Evolutionary conservation across 495 filamentous ascomycete species (phyloP), one percentile per base, ranked within the genome.

Genomic region (Hypoxylon fragiforme): DNA sequence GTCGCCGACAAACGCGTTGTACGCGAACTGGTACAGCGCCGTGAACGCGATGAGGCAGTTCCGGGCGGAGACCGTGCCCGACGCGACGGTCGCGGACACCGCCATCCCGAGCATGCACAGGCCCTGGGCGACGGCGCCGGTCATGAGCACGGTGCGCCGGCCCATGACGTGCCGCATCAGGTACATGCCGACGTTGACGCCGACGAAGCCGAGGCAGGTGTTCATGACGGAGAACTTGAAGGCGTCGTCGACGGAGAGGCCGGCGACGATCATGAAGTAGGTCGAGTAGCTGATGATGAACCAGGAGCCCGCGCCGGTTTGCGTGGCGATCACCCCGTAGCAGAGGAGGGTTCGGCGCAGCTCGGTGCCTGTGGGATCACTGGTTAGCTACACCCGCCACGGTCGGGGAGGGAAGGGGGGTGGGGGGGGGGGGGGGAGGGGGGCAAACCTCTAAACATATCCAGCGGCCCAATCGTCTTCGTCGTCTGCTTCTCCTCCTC

Each of bases 281-380:
- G 72, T 73, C 14, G 70, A 53, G 39, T 75, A 75, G 21, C 63
- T 70, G 44, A 75, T 73, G 28, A 69, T 51, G 42, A 75, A 75
- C 72, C 72, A 75, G 0, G 65, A 67, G 12, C 71, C 71, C 0
- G 66, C 50, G 7, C 57, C 69, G 0, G 65, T 68, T 21, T 73
- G 69, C 0, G 69, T 66, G 0, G 64, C 69, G 13, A 73, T 72
- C 22, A 70, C 50, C 3, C 64, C 70, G 37, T 63, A 73, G 41
- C 70, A 74, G 9, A 74, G 45, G 4, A 74, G 57, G 12, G 72
- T 74, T 0, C 72, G 64, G 8, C 72, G 60, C 7, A 73, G 47
- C 16, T 74, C 70, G 24, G 56, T 71, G 1, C 70, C 66, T 65
- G 12, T n/a, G 4, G 32, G 2, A n/a, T 26, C 12, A 16, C 1